Evolutionary conservation across 805 yeast species (phyloP).

Genomic region (Lachancea sp.): DNA sequence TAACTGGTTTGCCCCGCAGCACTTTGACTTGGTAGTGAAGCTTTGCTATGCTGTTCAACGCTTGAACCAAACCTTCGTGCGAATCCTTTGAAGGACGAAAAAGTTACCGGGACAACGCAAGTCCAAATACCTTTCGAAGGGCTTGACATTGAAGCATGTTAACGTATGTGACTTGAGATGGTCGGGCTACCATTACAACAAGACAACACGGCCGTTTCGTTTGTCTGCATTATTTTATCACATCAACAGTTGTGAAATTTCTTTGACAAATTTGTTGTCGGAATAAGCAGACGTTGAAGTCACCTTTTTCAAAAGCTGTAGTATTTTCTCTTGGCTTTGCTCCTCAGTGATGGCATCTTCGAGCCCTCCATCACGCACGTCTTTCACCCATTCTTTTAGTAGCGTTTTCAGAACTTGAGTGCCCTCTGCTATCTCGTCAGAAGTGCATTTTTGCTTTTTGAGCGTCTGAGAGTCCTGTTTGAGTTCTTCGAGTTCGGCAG

Average conservation of each 20-base stretch:
- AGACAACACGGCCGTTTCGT: neutral
- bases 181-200: too few species aligned
- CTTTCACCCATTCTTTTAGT: conserved; percentile 48
- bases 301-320: conserved; percentile 15
- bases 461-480: conserved; percentile 37
- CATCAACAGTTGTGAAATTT: conserved; percentile 5
- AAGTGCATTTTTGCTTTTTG: conserved; percentile 45
- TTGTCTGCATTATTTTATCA: neutral
- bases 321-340: conserved; percentile 26
- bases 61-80: neutral
- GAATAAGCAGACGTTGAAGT: conserved; percentile 1
- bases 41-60: neutral
- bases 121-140: neutral
- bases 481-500: conserved; percentile 72
- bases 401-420: conserved; percentile 42
- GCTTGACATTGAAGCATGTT: neutral
- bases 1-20: too few species aligned
- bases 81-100: neutral
- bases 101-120: neutral
- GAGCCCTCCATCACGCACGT: conserved; percentile 32
- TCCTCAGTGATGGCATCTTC: conserved; percentile 30
- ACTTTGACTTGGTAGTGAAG: neutral
- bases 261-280: conserved; percentile 7
- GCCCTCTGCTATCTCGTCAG: conserved; percentile 46
- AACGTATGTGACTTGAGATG: too few species aligned